phyloP scores from a whole-genome alignment of 176 grass and related monocot genomes.

The Microstegium vimineum region DNA sequence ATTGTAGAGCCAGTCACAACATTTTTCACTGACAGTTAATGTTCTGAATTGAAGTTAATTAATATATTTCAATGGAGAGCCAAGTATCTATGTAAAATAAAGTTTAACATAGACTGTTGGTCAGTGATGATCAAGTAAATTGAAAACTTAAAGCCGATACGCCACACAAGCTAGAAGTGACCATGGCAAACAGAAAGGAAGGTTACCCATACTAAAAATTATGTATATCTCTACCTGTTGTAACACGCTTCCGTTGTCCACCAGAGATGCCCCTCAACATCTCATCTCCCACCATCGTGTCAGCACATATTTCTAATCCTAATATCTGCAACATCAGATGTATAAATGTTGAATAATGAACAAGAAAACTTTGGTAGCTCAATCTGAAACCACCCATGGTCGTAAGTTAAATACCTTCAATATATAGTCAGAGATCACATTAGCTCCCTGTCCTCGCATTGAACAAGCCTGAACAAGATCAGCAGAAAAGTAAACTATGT shows the following conservation, averaged over 20 bases:
- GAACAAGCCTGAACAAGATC: conserved; percentile 52
- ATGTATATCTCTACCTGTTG: conserved; percentile 58
- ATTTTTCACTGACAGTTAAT: background rate
- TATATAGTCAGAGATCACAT: conserved; percentile 81
- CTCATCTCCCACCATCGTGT: conserved; percentile 96
- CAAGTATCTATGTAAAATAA: background rate
- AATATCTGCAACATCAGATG: conserved; percentile 52
- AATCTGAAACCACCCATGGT: background rate
- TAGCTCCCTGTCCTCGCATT: conserved; percentile 58
- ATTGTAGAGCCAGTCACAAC: background rate
- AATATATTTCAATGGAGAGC: background rate
- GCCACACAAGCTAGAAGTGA: background rate
- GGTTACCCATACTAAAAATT: background rate
- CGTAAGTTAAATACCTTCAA: conserved; percentile 60
- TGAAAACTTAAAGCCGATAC: background rate
- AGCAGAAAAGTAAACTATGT: background rate
- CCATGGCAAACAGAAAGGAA: background rate
- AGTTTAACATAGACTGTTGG: background rate
- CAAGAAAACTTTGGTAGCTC: background rate
- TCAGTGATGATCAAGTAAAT: background rate
- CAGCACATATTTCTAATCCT: conserved; percentile 80
- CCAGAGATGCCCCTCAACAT: conserved; percentile 94
- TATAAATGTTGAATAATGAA: background rate
- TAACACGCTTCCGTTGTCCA: conserved; percentile 87
- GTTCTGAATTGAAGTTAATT: background rate